These are phyloP conservation scores for Alternaria ventricosa DNA, from an alignment of 2,329 filamentous ascomycete genomes.

Conservation along the genomic window DNA sequence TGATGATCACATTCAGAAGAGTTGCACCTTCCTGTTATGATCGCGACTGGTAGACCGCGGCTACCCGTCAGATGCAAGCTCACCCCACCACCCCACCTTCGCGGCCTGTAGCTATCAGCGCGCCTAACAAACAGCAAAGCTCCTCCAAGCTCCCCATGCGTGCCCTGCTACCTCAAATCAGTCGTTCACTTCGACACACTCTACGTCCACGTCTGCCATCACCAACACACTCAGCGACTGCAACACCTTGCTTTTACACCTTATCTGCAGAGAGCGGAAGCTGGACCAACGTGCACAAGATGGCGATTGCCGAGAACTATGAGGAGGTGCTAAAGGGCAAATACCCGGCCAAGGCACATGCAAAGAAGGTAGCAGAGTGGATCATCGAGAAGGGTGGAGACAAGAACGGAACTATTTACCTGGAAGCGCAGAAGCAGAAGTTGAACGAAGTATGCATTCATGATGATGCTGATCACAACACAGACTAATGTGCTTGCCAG, in stretches of 20 bases:
- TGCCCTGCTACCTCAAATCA: conserved; percentile 9
- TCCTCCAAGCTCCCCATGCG: conserved; percentile 19
- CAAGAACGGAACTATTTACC: conserved; percentile 77
- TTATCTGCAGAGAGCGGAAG: conserved; percentile 7
- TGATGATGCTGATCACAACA: not conserved
- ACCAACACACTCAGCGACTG: not conserved
- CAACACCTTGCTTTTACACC: conserved; percentile 8
- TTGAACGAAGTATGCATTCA: conserved; percentile 67
- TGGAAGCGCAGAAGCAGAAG: conserved; percentile 82
- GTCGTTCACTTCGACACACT: conserved; percentile 13
- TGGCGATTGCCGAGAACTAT: conserved; percentile 43
- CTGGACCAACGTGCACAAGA: conserved; percentile 24
- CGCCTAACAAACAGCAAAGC: conserved; percentile 20
- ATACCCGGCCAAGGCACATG: conserved; percentile 87
- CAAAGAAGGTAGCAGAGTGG: conserved; percentile 79
- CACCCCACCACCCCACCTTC: conserved; percentile 36
- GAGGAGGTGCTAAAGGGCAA: conserved; percentile 60
- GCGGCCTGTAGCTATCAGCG: conserved; percentile 10
- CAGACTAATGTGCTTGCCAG: conserved; percentile 31
- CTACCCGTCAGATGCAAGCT: conserved; percentile 28
- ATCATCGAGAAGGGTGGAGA: conserved; percentile 71
- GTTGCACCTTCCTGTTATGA: conserved; percentile 29
- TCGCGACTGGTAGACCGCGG: conserved; percentile 20
- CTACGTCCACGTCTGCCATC: not conserved
- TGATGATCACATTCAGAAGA: not conserved